Percentiles rank a stretch among this genome's conserved stretches.
Conservation (phyloP, 352 stramenopile genomes). For the Globisporangium orthogonon region DNA sequence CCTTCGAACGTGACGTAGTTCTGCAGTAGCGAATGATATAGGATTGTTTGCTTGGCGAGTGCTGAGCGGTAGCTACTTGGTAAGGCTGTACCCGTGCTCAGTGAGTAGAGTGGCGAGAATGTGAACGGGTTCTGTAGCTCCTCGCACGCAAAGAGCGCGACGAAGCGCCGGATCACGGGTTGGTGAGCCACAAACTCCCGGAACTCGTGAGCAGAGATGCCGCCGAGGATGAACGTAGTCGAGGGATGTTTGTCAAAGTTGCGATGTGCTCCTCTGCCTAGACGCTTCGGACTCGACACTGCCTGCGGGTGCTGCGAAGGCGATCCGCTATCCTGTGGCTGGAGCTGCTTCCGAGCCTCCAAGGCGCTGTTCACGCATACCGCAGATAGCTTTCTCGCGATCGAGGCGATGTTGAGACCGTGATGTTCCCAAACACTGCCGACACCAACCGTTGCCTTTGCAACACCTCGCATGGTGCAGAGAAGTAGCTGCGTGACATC, state of each 20-base stretch:
- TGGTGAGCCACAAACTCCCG: slow-evolving; percentile 25
- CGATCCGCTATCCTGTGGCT: background rate
- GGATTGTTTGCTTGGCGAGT: slow-evolving; percentile 19
- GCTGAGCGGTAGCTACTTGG: slow-evolving; percentile 7
- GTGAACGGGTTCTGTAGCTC: slow-evolving; percentile 63
- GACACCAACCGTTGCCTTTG: slow-evolving; percentile 43
- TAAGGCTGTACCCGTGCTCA: slow-evolving; percentile 9
- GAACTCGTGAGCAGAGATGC: slow-evolving; percentile 24
- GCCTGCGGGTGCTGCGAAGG: slow-evolving; percentile 1
- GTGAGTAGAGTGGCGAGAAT: slow-evolving; percentile 19
- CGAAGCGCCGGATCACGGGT: slow-evolving; percentile 31
- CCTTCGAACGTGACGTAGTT: slow-evolving; percentile 52
- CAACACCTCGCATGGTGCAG: slow-evolving; percentile 47
- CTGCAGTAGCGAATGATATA: slow-evolving; percentile 41
- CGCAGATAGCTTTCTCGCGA: slow-evolving; percentile 19
- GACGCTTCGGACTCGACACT: background rate
- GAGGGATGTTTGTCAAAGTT: too few relatives aligned
- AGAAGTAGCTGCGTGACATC: slow-evolving; percentile 50
- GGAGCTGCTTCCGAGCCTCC: background rate
- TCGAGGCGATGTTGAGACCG: slow-evolving; percentile 8
- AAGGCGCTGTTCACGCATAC: slow-evolving; percentile 12
- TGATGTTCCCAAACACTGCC: slow-evolving; percentile 30
- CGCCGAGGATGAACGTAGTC: background rate
- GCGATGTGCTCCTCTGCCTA: background rate
- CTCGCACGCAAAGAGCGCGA: slow-evolving; percentile 50